phyloP scores from a whole-genome alignment of 768 basidiomycete species.

The Pleurotus pulmonarius region DNA sequence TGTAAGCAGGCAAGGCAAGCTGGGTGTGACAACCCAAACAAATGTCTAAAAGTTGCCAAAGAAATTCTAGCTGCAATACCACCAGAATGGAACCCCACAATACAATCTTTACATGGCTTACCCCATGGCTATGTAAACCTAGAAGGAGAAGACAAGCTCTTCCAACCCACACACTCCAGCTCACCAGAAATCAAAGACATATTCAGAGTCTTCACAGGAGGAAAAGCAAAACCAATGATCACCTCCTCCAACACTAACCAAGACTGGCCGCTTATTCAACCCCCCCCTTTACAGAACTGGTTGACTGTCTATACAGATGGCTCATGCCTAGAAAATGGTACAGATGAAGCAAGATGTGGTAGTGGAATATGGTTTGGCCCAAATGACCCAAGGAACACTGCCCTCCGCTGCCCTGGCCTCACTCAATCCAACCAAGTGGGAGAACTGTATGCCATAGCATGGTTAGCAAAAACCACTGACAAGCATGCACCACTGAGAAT shows the following conservation, averaged over 20 bases:
- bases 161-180: neutral
- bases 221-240: neutral
- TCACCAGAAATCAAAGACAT: neutral
- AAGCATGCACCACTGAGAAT: constrained; percentile 10
- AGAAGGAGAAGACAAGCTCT: neutral
- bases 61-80: neutral
- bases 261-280: too few species aligned
- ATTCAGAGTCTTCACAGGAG: neutral
- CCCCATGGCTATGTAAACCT: neutral
- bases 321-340: neutral
- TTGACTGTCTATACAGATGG: neutral
- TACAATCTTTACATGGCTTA: neutral
- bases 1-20: neutral
- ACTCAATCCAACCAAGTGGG: constrained; percentile 19
- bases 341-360: neutral
- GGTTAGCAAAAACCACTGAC: neutral
- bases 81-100: neutral
- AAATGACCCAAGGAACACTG: constrained; percentile 12
- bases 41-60: neutral
- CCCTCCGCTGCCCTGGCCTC: constrained; percentile 7
- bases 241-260: neutral
- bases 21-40: neutral
- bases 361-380: neutral
- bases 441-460: constrained; percentile 11
- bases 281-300: too few species aligned